Base-by-base conservation (phyloP, 495 filamentous ascomycete genomes). In the Aspergillus funiculosus region DNA sequence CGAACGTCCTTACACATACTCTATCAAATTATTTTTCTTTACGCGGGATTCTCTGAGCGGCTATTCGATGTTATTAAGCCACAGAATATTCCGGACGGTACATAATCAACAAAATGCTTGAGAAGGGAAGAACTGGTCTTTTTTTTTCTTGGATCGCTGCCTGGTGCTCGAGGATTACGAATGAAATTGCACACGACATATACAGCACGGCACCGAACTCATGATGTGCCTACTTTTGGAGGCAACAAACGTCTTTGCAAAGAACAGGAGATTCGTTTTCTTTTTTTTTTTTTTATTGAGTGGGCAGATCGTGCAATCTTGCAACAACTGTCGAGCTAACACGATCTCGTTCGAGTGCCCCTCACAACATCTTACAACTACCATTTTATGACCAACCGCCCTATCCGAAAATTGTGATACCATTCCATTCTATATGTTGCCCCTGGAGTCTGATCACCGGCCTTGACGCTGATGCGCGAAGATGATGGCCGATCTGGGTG, bases 361-460 rank as follows among this genome's bases (percentile, higher is more conserved):
- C 17, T 27, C 29, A 13, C 8, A 17, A 18, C 31, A 10, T 22
- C 17, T 42, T 40, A 18, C 31, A 10, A 17, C 17, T 42, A 35
- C 27, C 37, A 39, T 38, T 10, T 24, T 9, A 17, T 30, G 37
- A 32, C 22, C 46, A 15, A 29, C 32, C 14, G 37, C 31, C 25
- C 15, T 24, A 14, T 39, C 14, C 14, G 39, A 19, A 5, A 25
- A 25, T 11, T 20, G 39, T 55, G 48, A 55, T 48, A 55, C 51
- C 48, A 55, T 48, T 48, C 21, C 32, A 27, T 48, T 27, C 29
- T 35, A 21, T 48, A 29, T 35, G 46, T 48, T 48, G 46, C 38
- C 30, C 19, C 28, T 41, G 36, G 27, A 38, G 45, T 48, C 45
- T 48, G 36, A 39, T 48, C 37, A 40, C 24, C 45, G 28, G 27